phyloP scores from a whole-genome alignment of 2,329 filamentous ascomycete species.

The Colletotrichum higginsianum region DNA sequence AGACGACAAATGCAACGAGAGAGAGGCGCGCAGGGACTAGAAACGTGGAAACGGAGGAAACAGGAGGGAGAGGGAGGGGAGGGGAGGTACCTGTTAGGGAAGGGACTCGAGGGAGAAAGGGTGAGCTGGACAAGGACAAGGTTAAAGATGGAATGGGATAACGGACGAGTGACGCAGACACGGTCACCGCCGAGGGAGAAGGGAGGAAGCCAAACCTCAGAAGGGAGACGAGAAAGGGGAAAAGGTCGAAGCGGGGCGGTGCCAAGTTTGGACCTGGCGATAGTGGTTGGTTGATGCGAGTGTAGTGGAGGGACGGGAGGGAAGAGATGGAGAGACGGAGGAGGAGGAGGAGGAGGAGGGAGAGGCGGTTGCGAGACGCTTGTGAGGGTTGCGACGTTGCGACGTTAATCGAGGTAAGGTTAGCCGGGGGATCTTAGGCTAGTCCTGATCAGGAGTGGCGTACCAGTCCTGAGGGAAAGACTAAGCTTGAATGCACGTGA shows the following conservation, averaged over 20 bases:
- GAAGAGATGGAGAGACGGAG: conserved; percentile 27
- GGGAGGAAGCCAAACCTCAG: too few species aligned
- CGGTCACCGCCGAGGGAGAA: too few species aligned
- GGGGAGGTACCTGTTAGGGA: neutral
- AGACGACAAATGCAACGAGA: conserved; percentile 41
- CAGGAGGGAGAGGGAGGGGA: neutral
- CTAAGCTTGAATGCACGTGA: conserved; percentile 6
- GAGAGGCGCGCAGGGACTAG: conserved; percentile 30
- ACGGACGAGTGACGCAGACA: neutral
- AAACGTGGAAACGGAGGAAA: conserved; percentile 20
- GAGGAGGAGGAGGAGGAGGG: conserved; percentile 24
- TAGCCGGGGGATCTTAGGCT: conserved; percentile 21
- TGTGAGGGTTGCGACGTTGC: neutral
- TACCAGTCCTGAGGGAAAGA: conserved; percentile 21
- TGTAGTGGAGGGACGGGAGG: conserved; percentile 41
- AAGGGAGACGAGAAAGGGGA: too few species aligned
- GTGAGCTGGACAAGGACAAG: neutral
- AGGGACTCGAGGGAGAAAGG: neutral
- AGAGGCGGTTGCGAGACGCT: conserved; percentile 9
- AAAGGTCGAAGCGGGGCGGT: conserved; percentile 6
- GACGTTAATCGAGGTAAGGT: conserved; percentile 35
- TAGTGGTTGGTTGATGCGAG: neutral
- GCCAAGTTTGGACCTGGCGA: conserved; percentile 1
- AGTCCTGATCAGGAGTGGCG: neutral
- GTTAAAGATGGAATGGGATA: conserved; percentile 12